Evolutionary conservation across 306 rosid genomes (phyloP).

Genomic region (Hippophae rhamnoides): DNA sequence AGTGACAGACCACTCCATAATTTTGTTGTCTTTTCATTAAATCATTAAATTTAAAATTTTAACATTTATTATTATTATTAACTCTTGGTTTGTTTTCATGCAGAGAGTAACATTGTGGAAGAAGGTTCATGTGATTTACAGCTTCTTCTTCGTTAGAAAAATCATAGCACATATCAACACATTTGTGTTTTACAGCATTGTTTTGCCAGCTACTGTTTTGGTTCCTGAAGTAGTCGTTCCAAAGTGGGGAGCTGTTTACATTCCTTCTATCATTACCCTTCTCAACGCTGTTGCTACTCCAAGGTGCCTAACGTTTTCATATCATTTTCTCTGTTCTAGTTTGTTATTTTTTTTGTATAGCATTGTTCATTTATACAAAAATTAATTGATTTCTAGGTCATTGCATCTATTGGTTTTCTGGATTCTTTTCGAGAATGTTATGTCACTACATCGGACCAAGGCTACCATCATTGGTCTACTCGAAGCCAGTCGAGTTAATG

Average conservation of each 20-base stretch:
- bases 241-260: constrained; percentile 70
- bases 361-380: too few relatives aligned
- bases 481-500: constrained; percentile 61
- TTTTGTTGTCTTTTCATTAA: too few relatives aligned
- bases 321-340: too few relatives aligned
- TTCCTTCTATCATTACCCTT: constrained; percentile 68
- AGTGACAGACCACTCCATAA: background rate
- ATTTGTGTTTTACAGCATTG: constrained; percentile 61
- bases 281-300: constrained; percentile 82
- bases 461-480: constrained; percentile 75
- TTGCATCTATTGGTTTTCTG: constrained; percentile 60
- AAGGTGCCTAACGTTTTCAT: constrained; percentile 31
- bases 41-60: too few relatives aligned
- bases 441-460: constrained; percentile 81
- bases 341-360: too few relatives aligned
- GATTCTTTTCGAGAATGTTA: constrained; percentile 84
- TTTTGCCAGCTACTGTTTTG: constrained; percentile 69
- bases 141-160: constrained; percentile 83
- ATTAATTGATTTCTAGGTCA: constrained; percentile 38
- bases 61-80: background rate
- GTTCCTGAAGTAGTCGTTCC: constrained; percentile 84
- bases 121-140: constrained; percentile 76
- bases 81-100: constrained; percentile 13
- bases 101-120: constrained; percentile 74
- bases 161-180: constrained; percentile 70